phyloP scores from a whole-genome alignment of 306 rosid species.

The Purshia tridentata region DNA sequence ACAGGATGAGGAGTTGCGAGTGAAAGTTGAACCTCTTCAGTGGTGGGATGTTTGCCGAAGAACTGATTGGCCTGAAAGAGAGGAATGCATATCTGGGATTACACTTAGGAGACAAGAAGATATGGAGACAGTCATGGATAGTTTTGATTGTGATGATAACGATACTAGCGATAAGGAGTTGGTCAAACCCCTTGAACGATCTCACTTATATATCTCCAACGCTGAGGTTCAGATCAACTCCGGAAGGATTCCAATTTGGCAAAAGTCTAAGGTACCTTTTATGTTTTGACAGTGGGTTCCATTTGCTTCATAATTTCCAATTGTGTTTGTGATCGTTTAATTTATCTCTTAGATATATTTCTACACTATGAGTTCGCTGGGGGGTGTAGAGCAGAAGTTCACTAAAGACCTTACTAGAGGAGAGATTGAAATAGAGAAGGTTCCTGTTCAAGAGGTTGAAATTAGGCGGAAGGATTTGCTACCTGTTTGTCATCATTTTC shows the following conservation, averaged over 20 bases:
- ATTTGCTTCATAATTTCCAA: slow-evolving; percentile 20
- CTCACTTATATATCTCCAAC: slow-evolving; percentile 69
- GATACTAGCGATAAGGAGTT: slow-evolving; percentile 43
- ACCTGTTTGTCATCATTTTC: slow-evolving; percentile 78
- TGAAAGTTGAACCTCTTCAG: slow-evolving; percentile 88
- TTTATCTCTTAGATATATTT: slow-evolving; percentile 60
- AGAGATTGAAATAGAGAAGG: slow-evolving; percentile 81
- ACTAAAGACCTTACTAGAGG: slow-evolving; percentile 42
- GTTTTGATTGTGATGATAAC: slow-evolving; percentile 50
- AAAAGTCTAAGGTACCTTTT: slow-evolving; percentile 66
- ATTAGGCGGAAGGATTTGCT: slow-evolving; percentile 74
- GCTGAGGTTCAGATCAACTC: slow-evolving; percentile 85
- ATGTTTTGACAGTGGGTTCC: slow-evolving; percentile 23
- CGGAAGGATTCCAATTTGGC: slow-evolving; percentile 90
- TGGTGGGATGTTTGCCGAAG: slow-evolving; percentile 98
- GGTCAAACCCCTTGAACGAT: slow-evolving; percentile 41
- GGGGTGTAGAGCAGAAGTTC: slow-evolving; percentile 41
- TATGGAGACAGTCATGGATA: slow-evolving; percentile 43
- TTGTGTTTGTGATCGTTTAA: slow-evolving; percentile 28
- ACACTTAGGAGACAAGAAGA: slow-evolving; percentile 43
- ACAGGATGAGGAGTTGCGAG: slow-evolving; percentile 82
- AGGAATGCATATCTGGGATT: slow-evolving; percentile 55
- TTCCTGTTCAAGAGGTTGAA: slow-evolving; percentile 66
- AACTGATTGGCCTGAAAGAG: slow-evolving; percentile 86
- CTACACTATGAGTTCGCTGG: slow-evolving; percentile 52